Percentiles rank a stretch among this genome's conserved stretches.
These are phyloP conservation scores for Moringa oleifera DNA, from an alignment of 345 rosid species.

Conservation along the genomic window DNA sequence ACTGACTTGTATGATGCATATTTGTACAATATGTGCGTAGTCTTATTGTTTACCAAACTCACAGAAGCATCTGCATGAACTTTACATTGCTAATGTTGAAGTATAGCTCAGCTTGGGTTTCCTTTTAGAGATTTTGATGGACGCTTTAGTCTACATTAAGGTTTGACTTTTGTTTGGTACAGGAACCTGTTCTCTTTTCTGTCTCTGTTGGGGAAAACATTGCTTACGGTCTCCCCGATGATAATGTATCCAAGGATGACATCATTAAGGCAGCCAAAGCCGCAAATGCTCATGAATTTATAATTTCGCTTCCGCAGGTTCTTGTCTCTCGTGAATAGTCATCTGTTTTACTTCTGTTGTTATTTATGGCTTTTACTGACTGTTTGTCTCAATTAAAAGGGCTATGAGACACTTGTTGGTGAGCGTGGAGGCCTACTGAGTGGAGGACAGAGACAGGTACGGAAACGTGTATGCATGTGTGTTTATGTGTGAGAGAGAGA, in stretches of 20 bases:
- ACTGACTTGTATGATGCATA: too few species aligned
- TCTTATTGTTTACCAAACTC: neutral
- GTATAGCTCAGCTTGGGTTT: neutral
- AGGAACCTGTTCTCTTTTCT: conserved; percentile 96
- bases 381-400: conserved; percentile 40
- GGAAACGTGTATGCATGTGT: too few species aligned
- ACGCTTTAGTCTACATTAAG: neutral
- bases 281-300: conserved; percentile 94
- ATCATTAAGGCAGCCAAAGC: conserved; percentile 93
- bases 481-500: conserved; percentile 5
- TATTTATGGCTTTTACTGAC: conserved; percentile 14
- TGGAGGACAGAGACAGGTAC: conserved; percentile 96
- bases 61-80: neutral
- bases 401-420: conserved; percentile 87
- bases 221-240: conserved; percentile 97
- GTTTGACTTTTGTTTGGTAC: conserved; percentile 16
- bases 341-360: conserved; percentile 8
- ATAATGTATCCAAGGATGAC: conserved; percentile 74
- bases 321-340: conserved; percentile 13
- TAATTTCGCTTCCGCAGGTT: conserved; percentile 91
- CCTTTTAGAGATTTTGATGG: neutral
- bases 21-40: too few species aligned
- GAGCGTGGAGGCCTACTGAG: conserved; percentile 92
- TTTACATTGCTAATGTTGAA: neutral
- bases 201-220: conserved; percentile 91